Percentiles rank a stretch among this genome's conserved stretches.
These are phyloP conservation scores for Blastocladiella emersonii DNA, from an alignment of 371 early-diverging fungal genomes.

Conservation along the genomic window DNA sequence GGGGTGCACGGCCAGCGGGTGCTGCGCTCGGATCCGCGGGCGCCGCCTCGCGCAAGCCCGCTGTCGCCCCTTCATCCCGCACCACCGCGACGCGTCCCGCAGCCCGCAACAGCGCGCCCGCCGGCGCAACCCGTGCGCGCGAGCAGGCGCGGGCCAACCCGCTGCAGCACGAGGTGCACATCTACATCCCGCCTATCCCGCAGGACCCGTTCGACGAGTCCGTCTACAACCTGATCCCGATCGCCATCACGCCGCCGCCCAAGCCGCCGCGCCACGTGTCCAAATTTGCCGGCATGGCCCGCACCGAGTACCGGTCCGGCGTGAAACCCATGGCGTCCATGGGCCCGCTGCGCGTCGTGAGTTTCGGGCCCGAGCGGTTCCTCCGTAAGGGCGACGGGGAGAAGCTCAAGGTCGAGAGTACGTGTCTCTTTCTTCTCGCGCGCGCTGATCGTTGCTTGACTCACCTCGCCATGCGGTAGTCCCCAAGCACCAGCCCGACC, in stretches of 20 bases:
- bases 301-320: constrained; percentile 19
- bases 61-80: too few species aligned
- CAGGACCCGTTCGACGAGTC: constrained; percentile 23
- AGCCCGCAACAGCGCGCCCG: background rate
- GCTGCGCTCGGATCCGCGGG: too few species aligned
- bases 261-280: constrained; percentile 21
- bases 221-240: constrained; percentile 29
- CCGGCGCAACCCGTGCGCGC: background rate
- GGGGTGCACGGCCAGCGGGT: too few species aligned
- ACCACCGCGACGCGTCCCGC: background rate
- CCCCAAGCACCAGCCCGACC: constrained; percentile 14
- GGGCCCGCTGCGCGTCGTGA: constrained; percentile 26
- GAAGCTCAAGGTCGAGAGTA: constrained; percentile 7
- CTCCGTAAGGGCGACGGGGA: constrained; percentile 26
- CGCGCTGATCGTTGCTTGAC: background rate
- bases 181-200: constrained; percentile 17
- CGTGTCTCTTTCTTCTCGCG: background rate
- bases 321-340: constrained; percentile 28
- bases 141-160: background rate
- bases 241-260: constrained; percentile 16
- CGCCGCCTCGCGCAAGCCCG: too few species aligned
- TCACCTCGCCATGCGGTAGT: background rate
- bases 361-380: constrained; percentile 18
- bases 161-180: background rate
- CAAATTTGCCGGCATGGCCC: constrained; percentile 21